These are phyloP conservation scores for Microbotryum violaceum DNA, from an alignment of 1,284 basidiomycete genomes.

Conservation along the genomic window DNA sequence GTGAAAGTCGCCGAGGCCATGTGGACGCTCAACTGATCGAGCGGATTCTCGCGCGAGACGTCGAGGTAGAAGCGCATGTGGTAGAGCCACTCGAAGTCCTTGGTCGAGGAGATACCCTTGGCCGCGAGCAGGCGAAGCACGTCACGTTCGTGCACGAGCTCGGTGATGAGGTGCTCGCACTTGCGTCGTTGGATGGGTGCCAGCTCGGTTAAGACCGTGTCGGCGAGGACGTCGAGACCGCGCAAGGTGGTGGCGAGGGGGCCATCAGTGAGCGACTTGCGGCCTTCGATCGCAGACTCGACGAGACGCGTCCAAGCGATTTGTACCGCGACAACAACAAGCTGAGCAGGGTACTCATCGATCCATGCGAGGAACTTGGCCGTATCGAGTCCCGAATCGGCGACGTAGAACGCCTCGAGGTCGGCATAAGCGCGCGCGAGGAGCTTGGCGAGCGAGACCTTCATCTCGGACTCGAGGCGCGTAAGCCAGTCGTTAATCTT, in stretches of 20 bases:
- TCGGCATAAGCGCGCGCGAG: conserved; percentile 72
- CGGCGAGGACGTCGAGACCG: conserved; percentile 86
- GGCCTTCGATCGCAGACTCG: conserved; percentile 60
- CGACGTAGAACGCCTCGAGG: conserved; percentile 72
- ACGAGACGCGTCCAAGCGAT: conserved; percentile 87
- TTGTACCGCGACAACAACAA: conserved; percentile 89
- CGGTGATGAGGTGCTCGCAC: conserved; percentile 97
- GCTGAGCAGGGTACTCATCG: conserved; percentile 85
- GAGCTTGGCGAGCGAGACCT: conserved; percentile 74
- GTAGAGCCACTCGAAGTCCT: conserved; percentile 86
- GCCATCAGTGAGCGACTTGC: conserved; percentile 50
- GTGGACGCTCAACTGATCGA: conserved; percentile 62
- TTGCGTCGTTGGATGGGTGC: conserved; percentile 83
- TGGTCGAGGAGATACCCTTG: conserved; percentile 56
- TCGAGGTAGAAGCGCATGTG: conserved; percentile 99
- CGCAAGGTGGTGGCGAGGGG: conserved; percentile 70
- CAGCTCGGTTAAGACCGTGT: conserved; percentile 87
- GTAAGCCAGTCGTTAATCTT: conserved; percentile 99
- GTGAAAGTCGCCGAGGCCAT: conserved; percentile 90
- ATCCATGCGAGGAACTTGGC: conserved; percentile 81
- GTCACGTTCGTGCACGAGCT: conserved; percentile 95
- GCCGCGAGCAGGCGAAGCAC: conserved; percentile 75
- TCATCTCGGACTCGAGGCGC: conserved; percentile 88
- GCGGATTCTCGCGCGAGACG: conserved; percentile 57
- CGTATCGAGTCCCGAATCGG: conserved; percentile 44